Evolutionary conservation across 139 green algal species (phyloP).

Genomic region (Chlorella vulgaris): DNA sequence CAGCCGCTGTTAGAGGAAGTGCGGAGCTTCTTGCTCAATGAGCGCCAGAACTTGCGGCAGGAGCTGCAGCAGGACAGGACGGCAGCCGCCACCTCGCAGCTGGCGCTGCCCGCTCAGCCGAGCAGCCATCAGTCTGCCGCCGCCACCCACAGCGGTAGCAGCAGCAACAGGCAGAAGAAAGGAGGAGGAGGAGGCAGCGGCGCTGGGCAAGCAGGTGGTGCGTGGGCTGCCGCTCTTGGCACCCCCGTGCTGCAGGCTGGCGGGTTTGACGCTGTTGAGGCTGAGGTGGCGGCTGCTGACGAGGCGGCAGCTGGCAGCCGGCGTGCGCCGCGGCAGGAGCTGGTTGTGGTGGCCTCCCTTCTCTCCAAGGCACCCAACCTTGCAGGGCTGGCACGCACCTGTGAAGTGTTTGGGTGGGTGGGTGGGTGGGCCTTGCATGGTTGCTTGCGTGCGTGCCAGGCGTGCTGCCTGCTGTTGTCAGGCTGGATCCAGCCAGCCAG

Average conservation of each 20-base stretch:
- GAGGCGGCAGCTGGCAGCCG: constrained; percentile 30
- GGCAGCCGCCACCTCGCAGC: neutral
- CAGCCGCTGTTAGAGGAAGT: constrained; percentile 21
- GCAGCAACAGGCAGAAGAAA: constrained; percentile 32
- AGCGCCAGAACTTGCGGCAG: constrained; percentile 11
- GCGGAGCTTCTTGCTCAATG: neutral
- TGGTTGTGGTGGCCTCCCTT: constrained; percentile 91
- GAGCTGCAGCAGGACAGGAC: neutral
- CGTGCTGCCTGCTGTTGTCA: neutral
- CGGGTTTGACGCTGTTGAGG: neutral
- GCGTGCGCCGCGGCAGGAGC: constrained; percentile 49
- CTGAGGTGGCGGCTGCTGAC: constrained; percentile 28
- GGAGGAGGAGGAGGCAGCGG: neutral
- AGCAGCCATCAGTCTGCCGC: neutral
- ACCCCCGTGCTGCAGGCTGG: neutral
- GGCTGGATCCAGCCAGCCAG: neutral
- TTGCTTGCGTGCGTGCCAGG: too few species aligned
- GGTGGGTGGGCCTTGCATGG: too few species aligned
- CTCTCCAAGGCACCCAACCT: constrained; percentile 91
- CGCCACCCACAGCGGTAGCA: neutral
- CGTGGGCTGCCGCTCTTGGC: constrained; percentile 23
- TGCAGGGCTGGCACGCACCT: constrained; percentile 88
- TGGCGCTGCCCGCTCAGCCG: neutral
- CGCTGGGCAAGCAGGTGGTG: neutral
- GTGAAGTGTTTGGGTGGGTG: constrained; percentile 67